These are phyloP conservation scores for Canavalia ensiformis DNA, from an alignment of 306 rosid genomes.

Conservation along the genomic window DNA sequence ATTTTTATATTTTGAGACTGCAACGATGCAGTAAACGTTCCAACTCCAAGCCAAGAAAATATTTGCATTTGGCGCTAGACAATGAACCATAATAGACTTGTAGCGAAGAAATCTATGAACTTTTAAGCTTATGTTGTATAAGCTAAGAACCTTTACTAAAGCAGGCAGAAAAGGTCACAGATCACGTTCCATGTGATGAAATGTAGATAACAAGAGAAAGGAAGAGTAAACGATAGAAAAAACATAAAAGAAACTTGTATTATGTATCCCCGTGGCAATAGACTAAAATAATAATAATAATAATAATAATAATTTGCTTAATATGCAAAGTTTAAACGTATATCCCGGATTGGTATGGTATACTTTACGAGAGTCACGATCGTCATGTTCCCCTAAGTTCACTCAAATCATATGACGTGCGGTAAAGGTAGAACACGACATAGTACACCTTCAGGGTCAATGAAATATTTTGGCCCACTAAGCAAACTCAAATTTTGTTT, in stretches of 20 bases:
- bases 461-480: neutral
- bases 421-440: neutral
- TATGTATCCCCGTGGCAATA: neutral
- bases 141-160: neutral
- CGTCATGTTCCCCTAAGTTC: neutral
- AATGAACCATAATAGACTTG: neutral
- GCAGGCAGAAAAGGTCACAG: neutral
- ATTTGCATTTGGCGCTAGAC: neutral
- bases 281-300: too few relatives aligned
- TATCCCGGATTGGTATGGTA: too few relatives aligned
- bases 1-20: constrained; percentile 1
- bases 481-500: neutral
- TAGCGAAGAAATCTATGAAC: neutral
- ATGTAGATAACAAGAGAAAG: neutral
- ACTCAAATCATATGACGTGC: neutral
- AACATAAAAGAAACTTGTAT: neutral
- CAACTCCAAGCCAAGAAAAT: neutral
- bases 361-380: too few relatives aligned
- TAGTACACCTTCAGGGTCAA: neutral
- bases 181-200: neutral
- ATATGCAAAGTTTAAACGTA: too few relatives aligned
- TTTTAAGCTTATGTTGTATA: neutral
- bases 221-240: neutral
- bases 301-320: too few relatives aligned
- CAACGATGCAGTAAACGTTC: neutral